Evolutionary conservation across 176 grass and related monocot species (phyloP).

Genomic region (Miscanthus lutarioriparius): DNA sequence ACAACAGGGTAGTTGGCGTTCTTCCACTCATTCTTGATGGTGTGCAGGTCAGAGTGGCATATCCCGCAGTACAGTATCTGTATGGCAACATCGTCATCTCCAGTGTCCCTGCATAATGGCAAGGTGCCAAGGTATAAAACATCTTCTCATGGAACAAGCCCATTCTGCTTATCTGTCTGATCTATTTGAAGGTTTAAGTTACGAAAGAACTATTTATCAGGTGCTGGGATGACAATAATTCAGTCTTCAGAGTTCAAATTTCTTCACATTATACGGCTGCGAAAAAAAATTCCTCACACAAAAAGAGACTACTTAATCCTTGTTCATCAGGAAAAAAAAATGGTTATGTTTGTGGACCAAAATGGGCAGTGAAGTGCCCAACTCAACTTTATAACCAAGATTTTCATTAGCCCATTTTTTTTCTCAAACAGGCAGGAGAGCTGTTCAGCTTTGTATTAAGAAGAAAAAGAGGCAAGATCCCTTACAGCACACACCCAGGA

Average conservation of each 20-base stretch:
- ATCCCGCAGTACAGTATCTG: constrained; percentile 84
- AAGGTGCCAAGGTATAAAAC: background rate
- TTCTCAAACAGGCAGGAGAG: background rate
- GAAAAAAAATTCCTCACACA: background rate
- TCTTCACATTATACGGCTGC: background rate
- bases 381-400: background rate
- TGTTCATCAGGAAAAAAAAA: background rate
- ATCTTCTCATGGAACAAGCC: background rate
- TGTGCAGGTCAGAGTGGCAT: constrained; percentile 86
- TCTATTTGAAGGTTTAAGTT: background rate
- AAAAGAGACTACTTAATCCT: background rate
- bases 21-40: constrained; percentile 77
- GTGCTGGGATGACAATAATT: background rate
- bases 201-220: background rate
- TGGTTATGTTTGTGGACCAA: background rate
- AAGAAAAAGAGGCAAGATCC: background rate
- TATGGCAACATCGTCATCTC: constrained; percentile 74
- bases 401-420: background rate
- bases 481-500: background rate
- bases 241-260: constrained; percentile 11
- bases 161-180: background rate
- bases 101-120: constrained; percentile 59
- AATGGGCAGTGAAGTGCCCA: background rate
- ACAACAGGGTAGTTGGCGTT: constrained; percentile 68
- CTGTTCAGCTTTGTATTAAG: background rate